Percentiles rank a stretch among this genome's conserved stretches.
Conservation (phyloP, 441 rosid genomes). For the Croton laevigatus region DNA sequence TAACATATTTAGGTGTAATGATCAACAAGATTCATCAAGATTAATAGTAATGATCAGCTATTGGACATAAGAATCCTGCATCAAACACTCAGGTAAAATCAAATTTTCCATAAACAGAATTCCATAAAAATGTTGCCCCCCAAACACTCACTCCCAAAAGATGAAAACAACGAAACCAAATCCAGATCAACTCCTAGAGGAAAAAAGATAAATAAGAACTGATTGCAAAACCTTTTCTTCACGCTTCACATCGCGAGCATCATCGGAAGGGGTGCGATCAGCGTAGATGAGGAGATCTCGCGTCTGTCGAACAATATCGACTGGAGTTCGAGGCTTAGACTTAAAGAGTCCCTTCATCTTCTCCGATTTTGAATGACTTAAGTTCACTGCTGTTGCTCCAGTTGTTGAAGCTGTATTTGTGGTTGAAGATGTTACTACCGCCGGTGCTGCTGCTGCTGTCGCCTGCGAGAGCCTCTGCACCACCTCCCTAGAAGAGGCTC, state of each 20-base stretch:
- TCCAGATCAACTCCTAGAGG: neutral
- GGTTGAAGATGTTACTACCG: constrained; percentile 12
- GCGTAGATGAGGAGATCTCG: constrained; percentile 75
- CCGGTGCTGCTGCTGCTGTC: constrained; percentile 26
- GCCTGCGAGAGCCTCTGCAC: constrained; percentile 44
- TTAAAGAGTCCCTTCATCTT: constrained; percentile 92
- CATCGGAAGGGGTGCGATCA: constrained; percentile 36
- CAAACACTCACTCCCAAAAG: neutral
- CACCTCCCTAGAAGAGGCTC: constrained; percentile 35
- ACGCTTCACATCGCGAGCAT: constrained; percentile 60
- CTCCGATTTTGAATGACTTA: constrained; percentile 25
- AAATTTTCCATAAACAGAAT: neutral
- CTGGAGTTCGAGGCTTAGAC: constrained; percentile 88
- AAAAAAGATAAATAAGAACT: neutral
- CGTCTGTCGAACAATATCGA: constrained; percentile 79
- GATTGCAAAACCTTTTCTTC: constrained; percentile 67
- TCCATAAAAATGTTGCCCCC: neutral
- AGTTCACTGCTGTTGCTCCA: neutral
- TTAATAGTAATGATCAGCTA: too few species aligned
- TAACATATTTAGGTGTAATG: neutral
- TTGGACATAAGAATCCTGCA: neutral
- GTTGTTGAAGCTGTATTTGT: neutral
- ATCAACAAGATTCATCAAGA: too few species aligned
- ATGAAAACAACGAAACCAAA: neutral
- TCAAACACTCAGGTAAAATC: neutral